Base-by-base conservation (phyloP, 176 grass and related monocot genomes). In the Canna indica region DNA sequence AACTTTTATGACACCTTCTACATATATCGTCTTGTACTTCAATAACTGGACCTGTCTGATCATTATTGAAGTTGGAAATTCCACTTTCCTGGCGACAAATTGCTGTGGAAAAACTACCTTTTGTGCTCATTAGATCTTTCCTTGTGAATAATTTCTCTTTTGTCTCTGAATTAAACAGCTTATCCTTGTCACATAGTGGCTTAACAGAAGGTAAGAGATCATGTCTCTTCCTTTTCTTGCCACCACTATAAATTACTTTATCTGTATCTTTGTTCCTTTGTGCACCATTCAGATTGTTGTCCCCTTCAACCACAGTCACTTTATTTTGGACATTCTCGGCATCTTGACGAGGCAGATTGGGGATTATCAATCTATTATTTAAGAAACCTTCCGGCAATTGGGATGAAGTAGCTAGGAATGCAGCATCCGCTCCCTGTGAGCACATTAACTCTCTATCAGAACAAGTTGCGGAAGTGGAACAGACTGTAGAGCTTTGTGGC, bases 401-500 rank as follows among this genome's bases (percentile, higher is more conserved):
- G 12, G 64, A 67, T 25, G 64, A 48, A 9, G 68, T 70, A 5
- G 29, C 68, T 24, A 32, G 22, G 27, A 70, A 16, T 11, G 45
- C 44, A 70, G 27, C 44, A 70, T 70, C 68, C 4, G 32, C 29
- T 50, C 44, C 44, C 45, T 48, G 44, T 70, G 45, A 48, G 14
- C 28, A 26, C 26, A n/a, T 70, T 6, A 70, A 41, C n/a, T 41
- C 36, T 67, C n/a, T 32, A 48, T 70, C 68, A 70, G 45, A 31
- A 46, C 25, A 50, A 17, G 24, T 69, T 14, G 68, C 32, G 28
- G 68, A 48, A 32, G 68, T 48, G 28, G 68, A 70, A 70, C 68
- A 70, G 15, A 70, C 68, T 20, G 68, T 48, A 70, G 68, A 70
- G 32, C 45, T 48, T 27, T 70, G 68, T 33, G 17, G 42, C 15